Conservation (phyloP, 768 basidiomycete species). For the Boletus edulis region DNA sequence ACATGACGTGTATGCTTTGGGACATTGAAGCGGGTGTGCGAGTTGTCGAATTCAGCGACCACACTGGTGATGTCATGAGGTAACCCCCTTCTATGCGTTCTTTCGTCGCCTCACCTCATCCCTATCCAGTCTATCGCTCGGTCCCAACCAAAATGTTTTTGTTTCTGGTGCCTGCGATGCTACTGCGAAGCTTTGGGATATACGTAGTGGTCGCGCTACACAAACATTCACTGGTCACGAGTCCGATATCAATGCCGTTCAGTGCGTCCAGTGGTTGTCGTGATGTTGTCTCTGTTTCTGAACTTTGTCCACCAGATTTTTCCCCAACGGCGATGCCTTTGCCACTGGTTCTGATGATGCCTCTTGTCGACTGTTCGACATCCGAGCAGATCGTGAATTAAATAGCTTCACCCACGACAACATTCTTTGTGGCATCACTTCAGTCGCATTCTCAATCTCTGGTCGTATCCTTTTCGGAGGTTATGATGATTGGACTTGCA, state of each 20-base stretch:
- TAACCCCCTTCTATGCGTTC: conserved; percentile 30
- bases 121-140: conserved; percentile 77
- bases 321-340: conserved; percentile 99
- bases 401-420: conserved; percentile 98
- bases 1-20: conserved; percentile 99
- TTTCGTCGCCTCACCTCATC: conserved; percentile 9
- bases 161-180: conserved; percentile 99
- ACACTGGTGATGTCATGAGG: conserved; percentile 99
- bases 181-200: conserved; percentile 98
- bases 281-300: neutral
- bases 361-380: conserved; percentile 96
- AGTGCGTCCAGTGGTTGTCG: conserved; percentile 54
- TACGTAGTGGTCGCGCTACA: conserved; percentile 93
- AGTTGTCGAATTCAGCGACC: conserved; percentile 98
- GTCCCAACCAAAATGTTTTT: conserved; percentile 91
- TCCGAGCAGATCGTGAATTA: conserved; percentile 94
- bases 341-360: conserved; percentile 99
- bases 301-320: conserved; percentile 63
- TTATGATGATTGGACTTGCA: conserved; percentile 99
- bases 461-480: conserved; percentile 97
- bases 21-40: conserved; percentile 97
- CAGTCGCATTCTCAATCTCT: conserved; percentile 97
- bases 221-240: conserved; percentile 99
- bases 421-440: conserved; percentile 98
- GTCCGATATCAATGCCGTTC: conserved; percentile 98